Evolutionary conservation across 148 eudicot genomes (phyloP).

Genomic region (Camellia japonica): DNA sequence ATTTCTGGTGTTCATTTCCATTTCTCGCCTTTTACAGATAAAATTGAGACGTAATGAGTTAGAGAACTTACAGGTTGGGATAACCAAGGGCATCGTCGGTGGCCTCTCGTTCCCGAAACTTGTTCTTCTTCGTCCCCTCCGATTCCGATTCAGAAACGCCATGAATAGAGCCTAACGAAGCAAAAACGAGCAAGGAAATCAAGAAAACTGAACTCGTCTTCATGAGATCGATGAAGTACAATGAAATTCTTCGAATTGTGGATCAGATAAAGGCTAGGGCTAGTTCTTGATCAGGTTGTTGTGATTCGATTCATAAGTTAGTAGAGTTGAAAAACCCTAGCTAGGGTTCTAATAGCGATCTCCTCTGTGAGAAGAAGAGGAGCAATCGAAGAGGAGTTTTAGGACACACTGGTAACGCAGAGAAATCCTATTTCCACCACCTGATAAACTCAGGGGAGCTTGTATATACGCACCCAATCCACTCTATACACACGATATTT

Average conservation of each 20-base stretch:
- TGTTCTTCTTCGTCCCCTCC: slow-evolving; percentile 47
- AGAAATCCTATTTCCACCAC: too few relatives aligned
- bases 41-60: not conserved
- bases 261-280: not conserved
- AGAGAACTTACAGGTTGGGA: slow-evolving; percentile 62
- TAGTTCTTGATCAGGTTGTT: not conserved
- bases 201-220: slow-evolving; percentile 32
- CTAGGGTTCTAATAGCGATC: slow-evolving; percentile 7
- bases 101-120: slow-evolving; percentile 81
- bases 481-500: too few relatives aligned
- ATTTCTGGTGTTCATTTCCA: not conserved
- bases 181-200: slow-evolving; percentile 27
- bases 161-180: slow-evolving; percentile 23
- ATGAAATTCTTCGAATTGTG: not conserved
- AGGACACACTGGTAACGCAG: too few relatives aligned
- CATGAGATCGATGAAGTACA: slow-evolving; percentile 20
- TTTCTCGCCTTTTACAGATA: not conserved
- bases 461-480: too few relatives aligned
- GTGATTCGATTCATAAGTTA: not conserved
- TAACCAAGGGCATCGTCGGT: slow-evolving; percentile 71
- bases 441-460: too few relatives aligned
- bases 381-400: not conserved
- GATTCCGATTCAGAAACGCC: slow-evolving; percentile 37
- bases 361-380: not conserved
- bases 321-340: slow-evolving; percentile 9